Evolutionary conservation across 2,329 filamentous ascomycete genomes (phyloP), one percentile per base, ranked within the genome.

Genomic region (Ustilaginoidea virens): DNA sequence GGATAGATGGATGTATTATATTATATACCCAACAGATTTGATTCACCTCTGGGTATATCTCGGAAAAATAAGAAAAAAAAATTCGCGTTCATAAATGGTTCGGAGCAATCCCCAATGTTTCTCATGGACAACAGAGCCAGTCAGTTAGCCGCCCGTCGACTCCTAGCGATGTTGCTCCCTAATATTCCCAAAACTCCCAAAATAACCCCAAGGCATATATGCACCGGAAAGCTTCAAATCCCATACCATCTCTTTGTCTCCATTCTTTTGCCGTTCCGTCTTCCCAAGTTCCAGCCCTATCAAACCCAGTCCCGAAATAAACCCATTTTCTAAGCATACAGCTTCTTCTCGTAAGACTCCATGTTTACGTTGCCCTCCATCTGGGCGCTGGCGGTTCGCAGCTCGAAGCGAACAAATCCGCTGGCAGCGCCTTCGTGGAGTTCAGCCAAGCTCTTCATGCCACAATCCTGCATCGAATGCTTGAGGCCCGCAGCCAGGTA

Each of bases 321-420:
- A 4, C 16, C 14, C 5, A 20, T 13, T 17, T 18, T 27, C 56
- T 74, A 94, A 46, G 85, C 83, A 60, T 92, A 98, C 42, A 98
- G 79, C 72, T 96, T 98, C 80, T 98, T 98, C 68, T 96, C 90
- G 54, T 92, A 96, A 53, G 82, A 87, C 65, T 96, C 85, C 69
- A 98, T 85, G 62, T 96, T 92, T 36, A 98, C 86, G 51, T 87
- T 90, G 39, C 90, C 90, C 66, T 98, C 90, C 34, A 92, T 69
- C 69, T 93, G 85, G 28, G 90, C 90, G 56, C 85, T 93, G 35
- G 85, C 80, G 36, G 85, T 96, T 45, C 90, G 71, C 48, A 96
- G 68, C 66, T 98, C 90, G 52, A 98, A 98, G 47, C 90, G 74
- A 31, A 94, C 75, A 28, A 61, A 71, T 36, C 86, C 83, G 18